Conservation (phyloP, 164 flowering plant genomes). For the Akebia trifoliata region DNA sequence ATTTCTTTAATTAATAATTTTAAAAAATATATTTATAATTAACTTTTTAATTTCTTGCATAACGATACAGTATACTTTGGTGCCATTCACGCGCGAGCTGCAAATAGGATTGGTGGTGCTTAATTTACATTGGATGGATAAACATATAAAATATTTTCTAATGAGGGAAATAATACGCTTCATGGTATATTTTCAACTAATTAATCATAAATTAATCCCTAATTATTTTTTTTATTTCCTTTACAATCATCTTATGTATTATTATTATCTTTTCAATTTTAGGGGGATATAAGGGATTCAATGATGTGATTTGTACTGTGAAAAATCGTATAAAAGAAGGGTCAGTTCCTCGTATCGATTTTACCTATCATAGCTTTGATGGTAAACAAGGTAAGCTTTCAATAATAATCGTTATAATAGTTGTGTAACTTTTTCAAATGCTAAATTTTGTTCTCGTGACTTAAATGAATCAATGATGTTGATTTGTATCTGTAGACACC, state of each 20-base stretch:
- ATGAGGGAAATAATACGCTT: constrained; percentile 59
- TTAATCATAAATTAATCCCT: too few species aligned
- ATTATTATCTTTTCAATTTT: too few species aligned
- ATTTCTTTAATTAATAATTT: too few species aligned
- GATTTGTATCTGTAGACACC: too few species aligned
- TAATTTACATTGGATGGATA: constrained; percentile 43
- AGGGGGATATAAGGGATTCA: constrained; percentile 57
- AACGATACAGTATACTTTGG: constrained; percentile 60
- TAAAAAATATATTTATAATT: too few species aligned
- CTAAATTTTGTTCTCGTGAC: too few species aligned
- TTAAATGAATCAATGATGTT: too few species aligned
- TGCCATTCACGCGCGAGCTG: constrained; percentile 63
- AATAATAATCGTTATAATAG: too few species aligned
- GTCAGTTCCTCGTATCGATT: constrained; percentile 25
- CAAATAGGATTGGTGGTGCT: constrained; percentile 65
- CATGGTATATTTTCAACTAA: constrained; percentile 29
- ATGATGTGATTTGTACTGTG: constrained; percentile 49
- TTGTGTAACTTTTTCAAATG: too few species aligned
- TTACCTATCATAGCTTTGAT: constrained; percentile 39
- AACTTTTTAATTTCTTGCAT: constrained; percentile 26
- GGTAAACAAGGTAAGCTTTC: constrained; percentile 47
- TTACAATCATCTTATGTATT: too few species aligned
- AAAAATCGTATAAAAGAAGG: constrained; percentile 16
- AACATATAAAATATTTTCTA: constrained; percentile 38
- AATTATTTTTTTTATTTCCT: too few species aligned